A percentile compares a stretch with the other conserved stretches of the same genome.
These are phyloP conservation scores for Malus hybrid DNA, from an alignment of 331 rosid species.

Conservation along the genomic window DNA sequence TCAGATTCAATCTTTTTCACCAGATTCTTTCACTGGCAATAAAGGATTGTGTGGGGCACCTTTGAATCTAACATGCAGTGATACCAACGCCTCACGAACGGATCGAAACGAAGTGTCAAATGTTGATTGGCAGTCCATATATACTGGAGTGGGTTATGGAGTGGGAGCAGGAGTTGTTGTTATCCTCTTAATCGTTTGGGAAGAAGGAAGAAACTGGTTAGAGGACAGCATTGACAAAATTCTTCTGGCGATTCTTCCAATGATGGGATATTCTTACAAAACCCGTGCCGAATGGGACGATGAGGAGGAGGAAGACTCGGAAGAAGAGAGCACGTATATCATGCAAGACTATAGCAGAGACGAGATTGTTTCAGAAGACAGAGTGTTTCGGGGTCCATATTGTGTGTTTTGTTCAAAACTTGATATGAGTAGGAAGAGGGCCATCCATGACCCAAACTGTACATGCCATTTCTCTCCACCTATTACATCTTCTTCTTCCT, in stretches of 20 bases:
- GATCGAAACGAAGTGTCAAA: background rate
- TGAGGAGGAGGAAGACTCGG: constrained; percentile 29
- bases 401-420: constrained; percentile 83
- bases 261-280: constrained; percentile 40
- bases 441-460: constrained; percentile 62
- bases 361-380: constrained; percentile 25
- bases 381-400: constrained; percentile 31
- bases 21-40: too few relatives aligned
- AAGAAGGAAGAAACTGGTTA: constrained; percentile 57
- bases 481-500: constrained; percentile 42
- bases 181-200: constrained; percentile 48
- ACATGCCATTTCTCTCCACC: constrained; percentile 45
- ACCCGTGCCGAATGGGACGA: constrained; percentile 29
- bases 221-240: constrained; percentile 33
- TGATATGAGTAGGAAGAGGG: constrained; percentile 38
- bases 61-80: too few relatives aligned
- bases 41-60: too few relatives aligned
- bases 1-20: too few relatives aligned
- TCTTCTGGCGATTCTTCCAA: constrained; percentile 53
- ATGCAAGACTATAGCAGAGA: constrained; percentile 16
- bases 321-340: constrained; percentile 15
- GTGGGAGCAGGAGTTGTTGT: constrained; percentile 59
- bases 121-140: constrained; percentile 45
- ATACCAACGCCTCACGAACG: too few relatives aligned
- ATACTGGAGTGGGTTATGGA: constrained; percentile 68